phyloP scores from a whole-genome alignment of 202 grass and related monocot species.

The Panicum virgatum region DNA sequence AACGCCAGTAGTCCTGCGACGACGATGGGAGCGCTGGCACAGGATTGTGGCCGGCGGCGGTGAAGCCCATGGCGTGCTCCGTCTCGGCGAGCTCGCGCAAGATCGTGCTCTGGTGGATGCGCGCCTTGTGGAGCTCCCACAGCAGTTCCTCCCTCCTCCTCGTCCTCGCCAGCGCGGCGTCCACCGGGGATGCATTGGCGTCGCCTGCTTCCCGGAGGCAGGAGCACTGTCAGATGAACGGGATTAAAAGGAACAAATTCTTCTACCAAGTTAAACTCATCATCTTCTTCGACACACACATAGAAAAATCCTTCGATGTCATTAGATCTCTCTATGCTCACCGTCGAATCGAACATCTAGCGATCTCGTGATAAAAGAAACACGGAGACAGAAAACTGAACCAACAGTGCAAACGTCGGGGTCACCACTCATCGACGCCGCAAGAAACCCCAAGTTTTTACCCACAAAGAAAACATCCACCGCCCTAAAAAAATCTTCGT shows the following conservation, averaged over 20 bases:
- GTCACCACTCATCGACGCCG: too few species aligned
- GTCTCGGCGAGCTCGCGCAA: constrained; percentile 31
- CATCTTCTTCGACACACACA: background rate
- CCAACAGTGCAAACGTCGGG: too few species aligned
- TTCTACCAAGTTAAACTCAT: background rate
- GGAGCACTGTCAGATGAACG: constrained; percentile 6
- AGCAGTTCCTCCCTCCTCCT: constrained; percentile 29
- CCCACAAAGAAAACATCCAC: too few species aligned
- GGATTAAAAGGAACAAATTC: background rate
- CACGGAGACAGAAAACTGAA: background rate
- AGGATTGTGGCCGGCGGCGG: background rate
- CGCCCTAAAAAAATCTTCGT: background rate
- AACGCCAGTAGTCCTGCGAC: background rate
- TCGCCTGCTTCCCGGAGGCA: background rate
- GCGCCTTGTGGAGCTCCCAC: constrained; percentile 24
- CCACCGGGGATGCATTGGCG: background rate
- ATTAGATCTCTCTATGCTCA: background rate
- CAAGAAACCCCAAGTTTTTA: too few species aligned
- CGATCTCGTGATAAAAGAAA: background rate
- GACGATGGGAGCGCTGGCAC: background rate
- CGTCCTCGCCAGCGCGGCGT: background rate
- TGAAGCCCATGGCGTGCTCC: constrained; percentile 28
- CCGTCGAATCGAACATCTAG: background rate
- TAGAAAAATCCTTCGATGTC: background rate
- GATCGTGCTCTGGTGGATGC: constrained; percentile 33